Base-by-base conservation (phyloP, 2,329 filamentous ascomycete genomes). In the Pseudogymnoascus sp. region DNA sequence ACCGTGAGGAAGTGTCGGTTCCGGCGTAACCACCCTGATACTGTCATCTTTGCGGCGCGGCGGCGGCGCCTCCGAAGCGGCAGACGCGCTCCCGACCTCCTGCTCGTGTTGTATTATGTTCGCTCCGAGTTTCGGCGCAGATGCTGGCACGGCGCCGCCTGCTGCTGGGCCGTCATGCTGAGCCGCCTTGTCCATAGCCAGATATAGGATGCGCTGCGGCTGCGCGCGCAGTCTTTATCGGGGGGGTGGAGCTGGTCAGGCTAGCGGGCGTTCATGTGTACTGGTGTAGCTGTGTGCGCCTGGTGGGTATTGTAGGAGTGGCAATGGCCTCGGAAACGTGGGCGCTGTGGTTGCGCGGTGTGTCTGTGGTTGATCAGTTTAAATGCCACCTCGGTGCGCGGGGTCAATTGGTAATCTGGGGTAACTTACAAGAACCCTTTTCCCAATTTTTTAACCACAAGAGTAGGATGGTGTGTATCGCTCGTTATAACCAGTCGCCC, bases 31-130 rank as follows among this genome's bases (percentile, higher is more conserved):
- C 50, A 56, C 4, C 28, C 50, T 56, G 28, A 56, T 56, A 28
- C 79, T 65, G 72, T 66, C 44, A 75, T 75, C 47, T 91, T 88
- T 67, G 87, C 86, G 66, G 87, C 89, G 67, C 28, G 28, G 28
- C 31, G 31, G 11, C 11, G 31, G 31, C 89, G 85, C 63, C 86
- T 77, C 66, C 87, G 84, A 70, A 87, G 83, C 53, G 82, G 83
- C 66, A 73, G 70, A 67, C 77, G 75, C 65, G 70, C 67, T 70
- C 65, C 70, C 68, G 64, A 16, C 50, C 50, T 56, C 50, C 28
- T 33, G 50, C 50, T 33, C 28, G 12, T 56, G 50, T 12, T 33
- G 31, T 33, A 33, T 11, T 56, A 56, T 5, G 5, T 18, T 35
- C n/a, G 12, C 50, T 56, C 50, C 50, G 28, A 33, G 50, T 33